phyloP scores from a whole-genome alignment of 306 rosid species.

The Betula pendula region DNA sequence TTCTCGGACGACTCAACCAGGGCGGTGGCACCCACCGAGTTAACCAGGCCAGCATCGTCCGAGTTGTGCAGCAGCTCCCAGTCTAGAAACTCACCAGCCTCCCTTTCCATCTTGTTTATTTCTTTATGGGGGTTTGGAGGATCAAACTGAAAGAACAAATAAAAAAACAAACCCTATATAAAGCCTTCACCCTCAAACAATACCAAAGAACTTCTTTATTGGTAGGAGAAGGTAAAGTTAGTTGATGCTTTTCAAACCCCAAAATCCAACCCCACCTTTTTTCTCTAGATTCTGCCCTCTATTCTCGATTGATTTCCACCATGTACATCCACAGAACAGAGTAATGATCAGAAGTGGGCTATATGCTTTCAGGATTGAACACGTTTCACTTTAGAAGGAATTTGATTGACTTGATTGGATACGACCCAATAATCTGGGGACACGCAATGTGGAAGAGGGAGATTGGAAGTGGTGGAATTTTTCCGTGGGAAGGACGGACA shows the following conservation, averaged over 20 bases:
- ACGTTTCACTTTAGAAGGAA: neutral
- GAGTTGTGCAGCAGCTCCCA: slow-evolving; percentile 63
- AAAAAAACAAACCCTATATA: neutral
- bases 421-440: neutral
- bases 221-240: neutral
- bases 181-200: slow-evolving; percentile 25
- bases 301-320: too few species aligned
- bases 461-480: neutral
- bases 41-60: slow-evolving; percentile 18
- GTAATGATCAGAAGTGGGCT: neutral
- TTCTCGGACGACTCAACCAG: slow-evolving; percentile 13
- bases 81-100: slow-evolving; percentile 52
- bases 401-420: neutral
- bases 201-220: neutral
- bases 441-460: neutral
- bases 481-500: neutral
- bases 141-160: neutral
- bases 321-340: neutral
- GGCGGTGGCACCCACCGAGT: slow-evolving; percentile 9
- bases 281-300: neutral
- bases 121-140: neutral
- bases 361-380: neutral
- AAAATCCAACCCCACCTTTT: neutral
- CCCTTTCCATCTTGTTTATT: slow-evolving; percentile 39
- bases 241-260: neutral